Evolutionary conservation across 2,329 filamentous ascomycete species (phyloP).

Genomic region (Orbilia ellipsospora): DNA sequence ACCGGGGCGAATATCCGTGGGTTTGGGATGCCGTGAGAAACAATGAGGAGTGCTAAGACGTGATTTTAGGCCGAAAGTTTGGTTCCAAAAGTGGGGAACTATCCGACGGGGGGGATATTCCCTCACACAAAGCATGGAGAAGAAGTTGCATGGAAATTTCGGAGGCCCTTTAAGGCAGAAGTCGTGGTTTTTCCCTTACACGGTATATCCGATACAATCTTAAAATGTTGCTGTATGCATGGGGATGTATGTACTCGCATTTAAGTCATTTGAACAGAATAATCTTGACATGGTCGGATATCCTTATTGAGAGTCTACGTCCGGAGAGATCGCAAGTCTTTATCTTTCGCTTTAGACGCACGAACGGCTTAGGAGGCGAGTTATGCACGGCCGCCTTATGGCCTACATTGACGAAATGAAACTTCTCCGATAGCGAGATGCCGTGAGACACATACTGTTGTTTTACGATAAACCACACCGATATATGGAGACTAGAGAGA

Average conservation of each 20-base stretch:
- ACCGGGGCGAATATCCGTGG: slow-evolving; percentile 41
- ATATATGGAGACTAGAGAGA: too few relatives aligned
- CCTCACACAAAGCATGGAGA: slow-evolving; percentile 17
- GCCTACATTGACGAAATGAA: slow-evolving; percentile 14
- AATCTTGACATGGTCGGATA: neutral
- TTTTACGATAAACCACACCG: too few relatives aligned
- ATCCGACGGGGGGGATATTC: slow-evolving; percentile 34
- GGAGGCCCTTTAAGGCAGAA: slow-evolving; percentile 45
- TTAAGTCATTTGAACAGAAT: slow-evolving; percentile 12
- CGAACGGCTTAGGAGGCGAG: slow-evolving; percentile 36
- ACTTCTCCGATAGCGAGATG: neutral
- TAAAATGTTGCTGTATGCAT: neutral
- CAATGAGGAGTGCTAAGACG: slow-evolving; percentile 4
- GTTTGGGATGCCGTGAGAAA: slow-evolving; percentile 38
- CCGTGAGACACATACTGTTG: too few relatives aligned
- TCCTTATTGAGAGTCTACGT: neutral
- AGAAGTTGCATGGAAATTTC: slow-evolving; percentile 27
- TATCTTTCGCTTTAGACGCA: slow-evolving; percentile 41
- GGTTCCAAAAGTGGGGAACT: slow-evolving; percentile 20
- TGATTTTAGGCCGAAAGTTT: slow-evolving; percentile 25
- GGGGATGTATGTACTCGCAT: neutral
- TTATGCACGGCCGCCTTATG: slow-evolving; percentile 50
- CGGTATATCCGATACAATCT: slow-evolving; percentile 44
- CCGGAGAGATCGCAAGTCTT: neutral
- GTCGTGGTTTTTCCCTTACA: slow-evolving; percentile 27